Conservation (phyloP, 495 filamentous ascomycete genomes). For the Tuber calosporum region DNA sequence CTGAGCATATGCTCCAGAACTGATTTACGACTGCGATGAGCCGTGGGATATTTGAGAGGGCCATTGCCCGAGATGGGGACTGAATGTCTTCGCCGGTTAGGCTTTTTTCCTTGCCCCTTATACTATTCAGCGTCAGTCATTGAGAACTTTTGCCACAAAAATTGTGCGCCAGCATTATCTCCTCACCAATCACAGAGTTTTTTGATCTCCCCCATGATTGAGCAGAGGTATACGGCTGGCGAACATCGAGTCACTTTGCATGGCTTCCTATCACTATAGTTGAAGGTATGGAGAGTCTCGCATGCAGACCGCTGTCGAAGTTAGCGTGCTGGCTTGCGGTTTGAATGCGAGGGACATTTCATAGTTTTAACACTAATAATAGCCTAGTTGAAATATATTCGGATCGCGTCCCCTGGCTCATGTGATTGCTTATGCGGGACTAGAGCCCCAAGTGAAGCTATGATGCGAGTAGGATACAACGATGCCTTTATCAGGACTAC, state of each 20-base stretch:
- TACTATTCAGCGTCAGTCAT: not conserved
- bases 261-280: constrained; percentile 24
- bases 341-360: constrained; percentile 69
- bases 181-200: constrained; percentile 54
- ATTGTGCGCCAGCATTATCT: constrained; percentile 51
- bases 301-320: constrained; percentile 63
- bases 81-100: not conserved
- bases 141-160: constrained; percentile 46
- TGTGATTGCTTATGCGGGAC: not conserved
- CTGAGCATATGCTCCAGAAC: not conserved
- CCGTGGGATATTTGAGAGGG: not conserved
- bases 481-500: not conserved
- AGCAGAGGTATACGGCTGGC: constrained; percentile 69
- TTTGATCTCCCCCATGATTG: constrained; percentile 49
- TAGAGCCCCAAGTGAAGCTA: not conserved
- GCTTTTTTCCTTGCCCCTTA: not conserved
- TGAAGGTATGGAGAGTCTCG: constrained; percentile 47
- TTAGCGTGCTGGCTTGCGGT: constrained; percentile 51
- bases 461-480: not conserved
- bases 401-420: not conserved
- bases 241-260: constrained; percentile 50
- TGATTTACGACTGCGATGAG: not conserved
- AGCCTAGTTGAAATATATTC: not conserved
- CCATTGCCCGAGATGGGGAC: not conserved
- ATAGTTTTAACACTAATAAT: not conserved